Conservation (phyloP, 2,329 filamentous ascomycete genomes). For the Sordariomycetes sp. region DNA sequence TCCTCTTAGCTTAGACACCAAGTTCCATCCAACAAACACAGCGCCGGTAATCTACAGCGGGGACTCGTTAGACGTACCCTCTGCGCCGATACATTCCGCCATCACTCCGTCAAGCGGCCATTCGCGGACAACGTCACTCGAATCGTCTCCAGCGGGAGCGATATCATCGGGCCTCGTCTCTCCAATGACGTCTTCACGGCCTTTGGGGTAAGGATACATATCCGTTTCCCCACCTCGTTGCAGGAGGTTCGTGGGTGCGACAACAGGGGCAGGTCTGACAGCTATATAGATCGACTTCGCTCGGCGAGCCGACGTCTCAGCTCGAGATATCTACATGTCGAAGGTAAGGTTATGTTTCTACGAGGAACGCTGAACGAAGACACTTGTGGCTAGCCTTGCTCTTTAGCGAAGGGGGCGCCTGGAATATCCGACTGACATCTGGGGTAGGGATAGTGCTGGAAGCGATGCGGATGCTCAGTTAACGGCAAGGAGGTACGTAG, state of each 20-base stretch:
- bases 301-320: slow-evolving; percentile 4
- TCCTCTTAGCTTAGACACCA: slow-evolving; percentile 27
- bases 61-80: slow-evolving; percentile 13
- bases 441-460: not conserved
- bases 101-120: slow-evolving; percentile 10
- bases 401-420: not conserved
- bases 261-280: not conserved
- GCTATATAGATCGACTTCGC: not conserved
- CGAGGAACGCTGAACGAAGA: not conserved
- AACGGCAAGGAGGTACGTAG: slow-evolving; percentile 10
- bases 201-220: not conserved
- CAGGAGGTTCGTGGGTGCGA: not conserved
- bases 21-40: slow-evolving; percentile 14
- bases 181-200: slow-evolving; percentile 2
- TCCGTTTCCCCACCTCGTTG: not conserved
- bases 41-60: slow-evolving; percentile 12
- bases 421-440: not conserved
- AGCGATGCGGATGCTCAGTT: slow-evolving; percentile 8
- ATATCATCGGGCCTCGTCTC: slow-evolving; percentile 2
- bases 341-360: not conserved
- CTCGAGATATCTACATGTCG: slow-evolving; percentile 3
- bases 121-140: slow-evolving; percentile 19
- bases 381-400: not conserved
- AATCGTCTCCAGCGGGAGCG: slow-evolving; percentile 13
- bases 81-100: slow-evolving; percentile 1